Conservation (phyloP, 139 green algal genomes). For the Picochlorum sp. region DNA sequence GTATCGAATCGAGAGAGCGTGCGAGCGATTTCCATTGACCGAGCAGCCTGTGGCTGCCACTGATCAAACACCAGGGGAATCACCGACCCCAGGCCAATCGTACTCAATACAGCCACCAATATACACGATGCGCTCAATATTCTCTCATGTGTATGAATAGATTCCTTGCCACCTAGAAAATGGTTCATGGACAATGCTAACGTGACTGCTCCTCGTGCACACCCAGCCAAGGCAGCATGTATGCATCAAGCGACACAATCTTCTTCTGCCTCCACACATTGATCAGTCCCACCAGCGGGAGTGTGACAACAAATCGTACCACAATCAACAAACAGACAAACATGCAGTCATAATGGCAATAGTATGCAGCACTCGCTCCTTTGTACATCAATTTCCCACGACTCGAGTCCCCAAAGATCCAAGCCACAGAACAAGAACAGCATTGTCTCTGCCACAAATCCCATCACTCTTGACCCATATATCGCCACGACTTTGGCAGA, state of each 20-base stretch:
- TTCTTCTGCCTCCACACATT: neutral
- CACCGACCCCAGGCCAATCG: neutral
- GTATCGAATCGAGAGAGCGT: neutral
- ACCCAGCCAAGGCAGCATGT: slow-evolving; percentile 1
- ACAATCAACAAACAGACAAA: neutral
- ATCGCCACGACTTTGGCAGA: slow-evolving; percentile 34
- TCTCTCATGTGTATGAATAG: neutral
- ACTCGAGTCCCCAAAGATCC: slow-evolving; percentile 13
- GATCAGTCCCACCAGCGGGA: neutral
- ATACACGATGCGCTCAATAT: slow-evolving; percentile 7
- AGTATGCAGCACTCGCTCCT: neutral
- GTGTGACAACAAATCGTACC: slow-evolving; percentile 2
- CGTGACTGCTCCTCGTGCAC: slow-evolving; percentile 4
- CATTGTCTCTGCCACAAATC: slow-evolving; percentile 55
- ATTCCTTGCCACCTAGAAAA: slow-evolving; percentile 6
- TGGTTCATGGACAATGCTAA: slow-evolving; percentile 10
- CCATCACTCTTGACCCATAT: slow-evolving; percentile 43
- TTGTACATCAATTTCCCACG: slow-evolving; percentile 20
- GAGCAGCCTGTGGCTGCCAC: neutral
- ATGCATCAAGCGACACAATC: neutral
- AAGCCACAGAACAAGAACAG: slow-evolving; percentile 56
- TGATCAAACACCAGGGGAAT: neutral
- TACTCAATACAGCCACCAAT: neutral
- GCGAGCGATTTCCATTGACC: neutral
- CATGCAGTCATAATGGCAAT: neutral